Evolutionary conservation across 441 rosid species (phyloP), one percentile per base, ranked within the genome.

Genomic region (Corymbia calophylla): DNA sequence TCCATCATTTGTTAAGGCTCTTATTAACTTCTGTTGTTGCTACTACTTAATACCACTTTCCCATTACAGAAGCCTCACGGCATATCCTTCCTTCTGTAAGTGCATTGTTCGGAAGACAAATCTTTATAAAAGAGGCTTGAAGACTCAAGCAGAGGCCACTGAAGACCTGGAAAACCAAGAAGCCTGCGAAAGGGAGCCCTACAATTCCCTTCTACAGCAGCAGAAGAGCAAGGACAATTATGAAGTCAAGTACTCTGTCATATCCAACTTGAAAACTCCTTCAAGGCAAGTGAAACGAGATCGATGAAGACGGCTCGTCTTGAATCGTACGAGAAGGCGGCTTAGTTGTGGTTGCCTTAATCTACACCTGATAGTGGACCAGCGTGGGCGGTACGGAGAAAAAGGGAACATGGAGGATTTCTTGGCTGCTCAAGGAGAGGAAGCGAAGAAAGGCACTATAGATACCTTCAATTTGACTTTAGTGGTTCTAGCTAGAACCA

Each of bases 271-370:
- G 91, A 96, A 96, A 91, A 81, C 91, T 27, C 95, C 97, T 77
- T 88, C 95, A 3, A 94, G 99, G 95, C 99, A 97, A 97, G 99
- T 15, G 98, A 97, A 87, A 97, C 98, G 10, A 95, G 99, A 87
- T 96, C 97, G 0, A 90, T 96, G 55, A 97, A 96, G 95, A 96
- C 94, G 86, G 91, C 92, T 53, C 94, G 97, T 87, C 94, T 94
- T 9, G 96, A 96, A 88, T 95, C 99, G 1, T 97, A 96, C 12
- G 98, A 97, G 89, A 97, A 87, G 99, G 99, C 0, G 96, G 32
- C 68, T 12, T 97, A 87, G 99, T 97, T 89, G 96, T 96, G 98
- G 99, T 6, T 97, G 99, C 87, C 92, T 95, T 90, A 97, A 97
- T 89, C 93, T 96, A 8, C 99, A 97, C 93, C 93, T 97, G 93